Base-by-base conservation (phyloP, 768 basidiomycete genomes). In the Suillus americanus region DNA sequence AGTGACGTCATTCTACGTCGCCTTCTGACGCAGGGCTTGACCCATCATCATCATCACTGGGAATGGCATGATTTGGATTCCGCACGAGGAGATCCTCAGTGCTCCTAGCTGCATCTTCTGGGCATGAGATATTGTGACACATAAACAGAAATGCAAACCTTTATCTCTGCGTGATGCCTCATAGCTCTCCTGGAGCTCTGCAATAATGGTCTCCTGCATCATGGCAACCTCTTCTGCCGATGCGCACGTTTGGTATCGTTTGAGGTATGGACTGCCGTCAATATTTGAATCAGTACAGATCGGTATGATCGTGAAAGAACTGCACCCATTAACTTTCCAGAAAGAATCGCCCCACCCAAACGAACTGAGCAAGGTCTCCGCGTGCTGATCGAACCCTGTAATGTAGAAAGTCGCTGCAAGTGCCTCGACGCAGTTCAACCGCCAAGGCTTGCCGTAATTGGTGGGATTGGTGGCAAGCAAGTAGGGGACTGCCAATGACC, bases 371-470 rank as follows among this genome's bases (percentile, higher is more conserved):
- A 99, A 74, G 30, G 82, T 81, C 60, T 95, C 91, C 0, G 94
- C 96, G 72, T 94, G 90, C 0, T 82, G 73, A 68, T 91, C 84
- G 66, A 95, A 94, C 0, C 96, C 94, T 0, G 93, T 91, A 70
- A 99, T 91, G 75, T 94, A 97, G 70, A 99, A 96, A 0, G 95
- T 91, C 0, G 97, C 97, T 0, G 97, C 96, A 5, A 98, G 83
- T 0, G 94, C 93, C 76, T 97, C 95, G 35, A 93, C 96, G 67
- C 97, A 98, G 71, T 97, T 98, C 46, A 99, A 81, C 57, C 90
- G 82, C 95, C 95, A 98, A 0, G 97, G 97, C 75, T 94, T 95
- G 12, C 97, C 97, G 69, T 99, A 99, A 77, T 99, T 99, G 12
- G 95, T 95, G 0, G 97, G 95, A 75, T 99, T 99, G 0, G 95